phyloP scores from a whole-genome alignment of 2,329 filamentous ascomycete genomes.

The Polychaeton citri region DNA sequence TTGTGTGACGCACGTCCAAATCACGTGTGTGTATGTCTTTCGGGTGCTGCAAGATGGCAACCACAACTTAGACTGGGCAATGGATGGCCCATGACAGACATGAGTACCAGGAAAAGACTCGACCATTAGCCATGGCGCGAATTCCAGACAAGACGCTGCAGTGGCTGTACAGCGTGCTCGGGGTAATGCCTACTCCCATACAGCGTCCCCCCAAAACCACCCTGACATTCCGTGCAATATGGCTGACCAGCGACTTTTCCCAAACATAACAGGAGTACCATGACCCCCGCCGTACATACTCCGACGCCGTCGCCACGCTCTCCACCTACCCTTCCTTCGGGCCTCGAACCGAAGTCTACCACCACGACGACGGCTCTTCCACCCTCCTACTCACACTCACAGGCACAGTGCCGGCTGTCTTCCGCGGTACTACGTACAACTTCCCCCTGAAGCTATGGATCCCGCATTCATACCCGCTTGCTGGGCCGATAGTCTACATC shows the following conservation, averaged over 20 bases:
- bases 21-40: too few species aligned
- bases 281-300: slow-evolving; percentile 85
- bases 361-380: slow-evolving; percentile 76
- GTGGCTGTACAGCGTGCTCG: slow-evolving; percentile 84
- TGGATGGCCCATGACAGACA: too few species aligned
- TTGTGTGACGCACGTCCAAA: too few species aligned
- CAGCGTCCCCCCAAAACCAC: too few species aligned
- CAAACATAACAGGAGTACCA: slow-evolving; percentile 62
- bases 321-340: slow-evolving; percentile 66
- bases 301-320: slow-evolving; percentile 74
- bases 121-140: slow-evolving; percentile 43
- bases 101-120: too few species aligned
- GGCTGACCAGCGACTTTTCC: not conserved
- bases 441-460: slow-evolving; percentile 92
- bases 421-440: slow-evolving; percentile 76
- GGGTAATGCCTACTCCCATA: slow-evolving; percentile 9
- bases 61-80: too few species aligned
- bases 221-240: too few species aligned
- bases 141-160: slow-evolving; percentile 83
- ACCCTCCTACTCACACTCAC: slow-evolving; percentile 75
- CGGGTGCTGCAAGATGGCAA: too few species aligned
- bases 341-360: slow-evolving; percentile 89
- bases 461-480: slow-evolving; percentile 75
- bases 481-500: slow-evolving; percentile 78
- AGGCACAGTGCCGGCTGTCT: slow-evolving; percentile 81